phyloP scores from a whole-genome alignment of 345 rosid genomes.

The Xanthoceras sorbifolium region DNA sequence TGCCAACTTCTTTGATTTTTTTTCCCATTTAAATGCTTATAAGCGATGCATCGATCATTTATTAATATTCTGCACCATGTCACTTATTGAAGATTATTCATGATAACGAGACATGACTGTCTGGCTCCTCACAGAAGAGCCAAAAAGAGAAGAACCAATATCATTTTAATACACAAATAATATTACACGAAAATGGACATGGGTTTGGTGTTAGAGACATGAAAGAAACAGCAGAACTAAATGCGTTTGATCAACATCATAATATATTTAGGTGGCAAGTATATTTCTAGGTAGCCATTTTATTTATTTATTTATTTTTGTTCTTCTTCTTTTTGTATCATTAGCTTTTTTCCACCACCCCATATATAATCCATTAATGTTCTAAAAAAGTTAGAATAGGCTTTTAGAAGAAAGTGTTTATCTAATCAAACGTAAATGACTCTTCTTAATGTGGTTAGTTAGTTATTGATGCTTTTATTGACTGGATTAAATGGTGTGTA shows the following conservation, averaged over 20 bases:
- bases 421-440: constrained; percentile 27
- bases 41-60: constrained; percentile 15
- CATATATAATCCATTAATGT: constrained; percentile 12
- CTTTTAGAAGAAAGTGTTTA: constrained; percentile 18
- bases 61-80: constrained; percentile 13
- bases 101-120: neutral
- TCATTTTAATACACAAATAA: constrained; percentile 11
- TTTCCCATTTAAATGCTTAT: constrained; percentile 21
- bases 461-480: constrained; percentile 39
- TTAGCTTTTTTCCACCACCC: constrained; percentile 26
- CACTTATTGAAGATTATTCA: neutral
- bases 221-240: constrained; percentile 61
- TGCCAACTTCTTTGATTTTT: constrained; percentile 20
- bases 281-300: constrained; percentile 43
- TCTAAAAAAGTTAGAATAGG: constrained; percentile 23
- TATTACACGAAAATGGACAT: constrained; percentile 22
- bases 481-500: constrained; percentile 26
- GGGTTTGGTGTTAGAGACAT: constrained; percentile 52
- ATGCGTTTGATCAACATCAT: constrained; percentile 32
- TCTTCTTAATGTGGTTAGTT: constrained; percentile 31
- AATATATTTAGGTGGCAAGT: constrained; percentile 50
- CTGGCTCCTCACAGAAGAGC: neutral
- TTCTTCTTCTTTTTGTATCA: constrained; percentile 19
- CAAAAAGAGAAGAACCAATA: constrained; percentile 26
- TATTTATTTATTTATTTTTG: no score